Base-by-base conservation (phyloP, 306 rosid genomes). In the Pterocarpus santalinus region DNA sequence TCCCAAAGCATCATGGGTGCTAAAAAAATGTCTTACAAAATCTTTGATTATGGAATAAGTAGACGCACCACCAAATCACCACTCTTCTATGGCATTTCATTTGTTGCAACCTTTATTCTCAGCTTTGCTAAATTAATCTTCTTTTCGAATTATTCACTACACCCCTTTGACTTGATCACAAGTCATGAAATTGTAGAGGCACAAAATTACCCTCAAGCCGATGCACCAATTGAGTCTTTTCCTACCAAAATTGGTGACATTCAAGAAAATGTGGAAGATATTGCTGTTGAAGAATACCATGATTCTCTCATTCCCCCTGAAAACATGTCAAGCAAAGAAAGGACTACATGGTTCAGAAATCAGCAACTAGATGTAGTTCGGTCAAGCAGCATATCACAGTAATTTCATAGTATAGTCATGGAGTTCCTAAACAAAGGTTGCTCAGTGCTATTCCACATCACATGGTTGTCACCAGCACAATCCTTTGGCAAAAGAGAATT, bases 401-500 rank as follows among this genome's bases (percentile, higher is more conserved):
- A 58, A 5, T 89, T 89, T 35, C 89, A 85, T 11, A 17, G 72
- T 14, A 79, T 89, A 62, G 86, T 89, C 69, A 8, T 80, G 72
- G 66, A 84, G 43, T 81, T 89, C 60, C 77, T 89, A 1, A 58
- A 58, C 64, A 7, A 58, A 64, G 62, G 43, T 1, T 91, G 92
- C 67, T 78, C 87, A 8, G 57, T 60, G 43, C 82, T 79, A 30
- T 88, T 87, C 80, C 86, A 87, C 84, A 89, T 87, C 79, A 87
- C 82, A 17, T 91, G 92, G 95, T 77, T 89, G 44, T 89, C 92
- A 0, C 88, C 90, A 0, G 82, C 73, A 3, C 28, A 28, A 30
- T 81, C 79, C 7, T 91, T 89, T 30, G 88, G 91, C 0, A 72
- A 64, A 3, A 89, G 93, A 65, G 97, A 89, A 43, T 73, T 90